These are phyloP conservation scores for Corynascus novoguineensis DNA, from an alignment of 495 filamentous ascomycete genomes.

Conservation along the genomic window DNA sequence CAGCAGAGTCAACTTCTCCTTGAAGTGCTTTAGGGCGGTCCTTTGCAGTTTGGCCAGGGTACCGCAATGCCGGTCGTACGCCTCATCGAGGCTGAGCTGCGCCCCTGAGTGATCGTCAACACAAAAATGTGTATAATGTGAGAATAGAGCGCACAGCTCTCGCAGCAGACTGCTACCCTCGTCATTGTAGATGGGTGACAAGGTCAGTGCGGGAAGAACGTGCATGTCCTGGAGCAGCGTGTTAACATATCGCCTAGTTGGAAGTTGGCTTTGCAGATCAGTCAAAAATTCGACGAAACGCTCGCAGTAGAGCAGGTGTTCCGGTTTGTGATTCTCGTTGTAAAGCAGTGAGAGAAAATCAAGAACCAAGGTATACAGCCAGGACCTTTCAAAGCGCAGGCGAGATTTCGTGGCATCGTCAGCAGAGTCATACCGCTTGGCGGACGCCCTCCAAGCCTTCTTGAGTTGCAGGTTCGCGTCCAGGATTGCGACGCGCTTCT, in stretches of 20 bases:
- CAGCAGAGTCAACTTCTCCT: constrained; percentile 82
- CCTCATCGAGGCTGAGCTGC: constrained; percentile 63
- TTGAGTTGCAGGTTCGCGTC: constrained; percentile 62
- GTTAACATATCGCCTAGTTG: constrained; percentile 91
- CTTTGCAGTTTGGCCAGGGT: constrained; percentile 75
- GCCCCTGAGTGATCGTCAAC: constrained; percentile 87
- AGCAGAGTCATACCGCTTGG: constrained; percentile 79
- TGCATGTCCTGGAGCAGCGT: constrained; percentile 87
- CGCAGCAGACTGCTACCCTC: constrained; percentile 72
- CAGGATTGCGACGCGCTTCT: constrained; percentile 60
- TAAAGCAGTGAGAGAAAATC: constrained; percentile 77
- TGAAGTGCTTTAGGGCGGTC: constrained; percentile 74
- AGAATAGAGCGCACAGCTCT: constrained; percentile 71
- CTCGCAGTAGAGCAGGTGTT: constrained; percentile 80
- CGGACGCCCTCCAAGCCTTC: constrained; percentile 86
- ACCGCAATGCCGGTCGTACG: constrained; percentile 73
- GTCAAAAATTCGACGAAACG: constrained; percentile 85
- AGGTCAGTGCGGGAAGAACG: constrained; percentile 69
- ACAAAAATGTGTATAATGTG: constrained; percentile 81
- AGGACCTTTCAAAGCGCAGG: constrained; percentile 85
- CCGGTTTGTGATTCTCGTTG: constrained; percentile 46
- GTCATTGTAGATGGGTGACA: constrained; percentile 72
- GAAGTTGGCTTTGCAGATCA: constrained; percentile 88
- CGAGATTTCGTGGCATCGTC: constrained; percentile 74
- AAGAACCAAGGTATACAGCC: constrained; percentile 82